Conservation (phyloP, 768 basidiomycete species). For the Gymnopilus junonius region DNA sequence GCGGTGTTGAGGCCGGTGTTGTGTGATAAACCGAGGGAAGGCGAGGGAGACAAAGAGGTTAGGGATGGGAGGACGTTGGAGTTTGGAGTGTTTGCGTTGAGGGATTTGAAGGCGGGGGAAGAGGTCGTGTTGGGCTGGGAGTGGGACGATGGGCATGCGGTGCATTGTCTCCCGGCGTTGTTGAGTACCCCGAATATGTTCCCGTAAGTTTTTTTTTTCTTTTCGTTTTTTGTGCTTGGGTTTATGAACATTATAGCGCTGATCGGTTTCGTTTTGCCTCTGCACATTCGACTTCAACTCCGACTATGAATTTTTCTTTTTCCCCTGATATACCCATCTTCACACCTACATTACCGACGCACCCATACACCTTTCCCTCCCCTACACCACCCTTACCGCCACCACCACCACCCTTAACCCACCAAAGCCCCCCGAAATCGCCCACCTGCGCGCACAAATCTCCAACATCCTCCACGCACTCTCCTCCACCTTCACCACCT, state of each 20-base stretch:
- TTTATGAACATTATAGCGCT: not conserved
- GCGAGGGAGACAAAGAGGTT: slow-evolving; percentile 11
- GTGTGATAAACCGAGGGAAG: slow-evolving; percentile 28
- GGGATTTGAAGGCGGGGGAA: slow-evolving; percentile 76
- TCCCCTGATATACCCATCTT: not conserved
- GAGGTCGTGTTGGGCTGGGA: slow-evolving; percentile 95
- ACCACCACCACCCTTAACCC: not conserved
- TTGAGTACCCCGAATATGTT: slow-evolving; percentile 60
- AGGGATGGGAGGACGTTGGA: slow-evolving; percentile 8
- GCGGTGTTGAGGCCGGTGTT: slow-evolving; percentile 63
- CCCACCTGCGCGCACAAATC: slow-evolving; percentile 66
- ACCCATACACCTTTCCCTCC: not conserved
- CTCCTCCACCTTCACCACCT: slow-evolving; percentile 72
- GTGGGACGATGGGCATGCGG: slow-evolving; percentile 92
- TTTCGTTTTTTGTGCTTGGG: not conserved
- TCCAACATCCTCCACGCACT: slow-evolving; percentile 72
- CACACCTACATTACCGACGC: not conserved
- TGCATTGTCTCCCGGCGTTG: slow-evolving; percentile 77
- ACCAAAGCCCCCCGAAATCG: slow-evolving; percentile 48
- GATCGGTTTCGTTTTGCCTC: slow-evolving; percentile 2
- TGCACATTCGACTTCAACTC: not conserved
- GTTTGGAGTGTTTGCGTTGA: slow-evolving; percentile 78
- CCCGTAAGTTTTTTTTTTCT: slow-evolving; percentile 48
- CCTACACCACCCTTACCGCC: not conserved
- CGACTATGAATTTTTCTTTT: too few relatives aligned